Conservation (phyloP, 2,329 filamentous ascomycete species). For the Neospermospora avenae region DNA sequence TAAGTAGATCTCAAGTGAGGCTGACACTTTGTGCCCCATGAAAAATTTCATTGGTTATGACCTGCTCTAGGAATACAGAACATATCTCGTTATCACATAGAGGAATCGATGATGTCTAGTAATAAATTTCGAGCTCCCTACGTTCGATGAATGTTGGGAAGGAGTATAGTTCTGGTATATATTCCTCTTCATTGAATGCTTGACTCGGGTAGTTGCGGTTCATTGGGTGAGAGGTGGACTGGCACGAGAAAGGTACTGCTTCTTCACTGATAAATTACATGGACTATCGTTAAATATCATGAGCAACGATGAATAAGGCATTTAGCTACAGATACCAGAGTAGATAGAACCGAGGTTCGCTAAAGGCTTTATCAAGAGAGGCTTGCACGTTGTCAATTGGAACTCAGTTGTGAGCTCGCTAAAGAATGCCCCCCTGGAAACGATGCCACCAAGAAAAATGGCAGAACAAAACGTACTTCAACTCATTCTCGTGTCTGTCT, state of each 20-base stretch:
- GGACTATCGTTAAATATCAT: too few species aligned
- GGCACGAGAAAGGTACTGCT: too few species aligned
- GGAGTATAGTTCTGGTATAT: too few species aligned
- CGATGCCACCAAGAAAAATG: background rate
- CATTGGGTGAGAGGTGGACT: background rate
- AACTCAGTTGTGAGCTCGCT: background rate
- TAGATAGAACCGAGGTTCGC: background rate
- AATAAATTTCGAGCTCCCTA: too few species aligned
- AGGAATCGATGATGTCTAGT: too few species aligned
- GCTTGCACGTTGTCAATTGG: background rate
- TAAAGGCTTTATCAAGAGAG: background rate
- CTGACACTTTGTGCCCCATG: background rate
- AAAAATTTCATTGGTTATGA: background rate
- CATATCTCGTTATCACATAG: too few species aligned
- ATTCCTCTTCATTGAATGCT: background rate
- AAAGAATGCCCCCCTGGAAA: background rate
- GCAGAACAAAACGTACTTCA: too few species aligned
- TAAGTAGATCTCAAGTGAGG: constrained; percentile 2
- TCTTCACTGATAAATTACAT: too few species aligned
- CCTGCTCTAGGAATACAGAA: too few species aligned
- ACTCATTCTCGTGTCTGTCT: background rate
- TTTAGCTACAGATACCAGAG: too few species aligned
- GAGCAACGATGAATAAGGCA: too few species aligned
- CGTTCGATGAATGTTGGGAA: too few species aligned
- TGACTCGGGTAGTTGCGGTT: background rate